phyloP scores from a whole-genome alignment of 78 protist genomes.

The Dictyostelium capitatum region DNA sequence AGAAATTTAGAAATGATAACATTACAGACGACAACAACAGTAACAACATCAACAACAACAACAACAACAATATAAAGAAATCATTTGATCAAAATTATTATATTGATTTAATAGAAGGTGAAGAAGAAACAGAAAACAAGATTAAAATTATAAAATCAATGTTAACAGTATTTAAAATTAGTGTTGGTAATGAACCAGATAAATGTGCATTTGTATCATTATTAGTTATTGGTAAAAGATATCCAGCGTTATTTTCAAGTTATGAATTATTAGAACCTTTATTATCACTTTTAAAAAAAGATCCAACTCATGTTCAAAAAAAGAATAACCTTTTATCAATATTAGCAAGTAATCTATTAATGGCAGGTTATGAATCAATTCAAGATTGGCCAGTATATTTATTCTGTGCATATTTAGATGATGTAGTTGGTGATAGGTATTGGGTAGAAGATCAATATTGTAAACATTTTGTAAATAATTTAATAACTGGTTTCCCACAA shows the following conservation, averaged over 20 bases:
- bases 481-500: constrained; percentile 31
- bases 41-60: neutral
- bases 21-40: neutral
- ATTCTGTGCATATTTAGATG: constrained; percentile 40
- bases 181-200: constrained; percentile 28
- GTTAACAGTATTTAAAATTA: neutral
- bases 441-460: constrained; percentile 79
- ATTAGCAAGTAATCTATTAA: constrained; percentile 54
- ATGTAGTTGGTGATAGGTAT: constrained; percentile 52
- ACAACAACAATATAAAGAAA: neutral
- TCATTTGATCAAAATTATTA: constrained; percentile 11
- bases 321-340: constrained; percentile 49
- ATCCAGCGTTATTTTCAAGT: constrained; percentile 7
- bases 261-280: constrained; percentile 47
- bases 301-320: constrained; percentile 66
- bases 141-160: constrained; percentile 30
- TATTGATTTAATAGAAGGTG: neutral
- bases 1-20: constrained; percentile 2
- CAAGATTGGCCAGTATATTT: constrained; percentile 58
- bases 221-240: neutral
- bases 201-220: constrained; percentile 34
- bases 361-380: constrained; percentile 52
- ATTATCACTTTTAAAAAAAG: constrained; percentile 32
- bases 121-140: neutral
- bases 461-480: constrained; percentile 32